Evolutionary conservation across 257 asterid species (phyloP).

Genomic region (Lycium barbarum): DNA sequence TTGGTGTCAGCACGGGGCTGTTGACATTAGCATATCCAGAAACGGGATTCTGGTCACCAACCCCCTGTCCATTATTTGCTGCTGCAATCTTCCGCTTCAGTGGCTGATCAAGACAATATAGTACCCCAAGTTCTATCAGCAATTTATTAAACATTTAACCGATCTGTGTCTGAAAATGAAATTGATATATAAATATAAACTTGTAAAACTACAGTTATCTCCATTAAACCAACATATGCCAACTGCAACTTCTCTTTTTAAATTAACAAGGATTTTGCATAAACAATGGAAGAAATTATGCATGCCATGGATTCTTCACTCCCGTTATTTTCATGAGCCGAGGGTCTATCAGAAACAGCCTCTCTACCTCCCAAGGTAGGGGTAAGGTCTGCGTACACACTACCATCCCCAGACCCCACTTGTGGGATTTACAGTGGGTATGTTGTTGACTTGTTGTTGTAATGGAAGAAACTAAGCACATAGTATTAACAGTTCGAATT

Average conservation of each 20-base stretch:
- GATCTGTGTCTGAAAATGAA: not conserved
- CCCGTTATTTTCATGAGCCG: no score
- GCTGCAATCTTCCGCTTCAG: conserved; percentile 67
- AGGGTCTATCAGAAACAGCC: no score
- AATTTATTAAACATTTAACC: not conserved
- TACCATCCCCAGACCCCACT: no score
- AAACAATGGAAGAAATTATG: not conserved
- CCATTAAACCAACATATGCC: not conserved
- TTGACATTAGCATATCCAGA: conserved; percentile 45
- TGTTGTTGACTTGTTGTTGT: no score
- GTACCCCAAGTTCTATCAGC: conserved; percentile 17
- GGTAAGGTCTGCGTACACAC: no score
- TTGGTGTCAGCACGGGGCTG: conserved; percentile 64
- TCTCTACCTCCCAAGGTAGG: no score
- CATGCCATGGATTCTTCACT: no score
- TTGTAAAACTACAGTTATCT: not conserved
- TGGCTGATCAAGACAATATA: conserved; percentile 49
- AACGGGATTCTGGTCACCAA: conserved; percentile 53
- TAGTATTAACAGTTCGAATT: not conserved
- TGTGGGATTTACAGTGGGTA: no score
- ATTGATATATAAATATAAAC: not conserved
- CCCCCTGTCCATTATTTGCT: conserved; percentile 55
- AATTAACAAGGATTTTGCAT: not conserved
- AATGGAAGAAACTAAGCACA: not conserved
- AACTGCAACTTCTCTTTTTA: not conserved